Evolutionary conservation across 306 rosid species (phyloP), one percentile per base, ranked within the genome.

Genomic region (Dryas drummondii): DNA sequence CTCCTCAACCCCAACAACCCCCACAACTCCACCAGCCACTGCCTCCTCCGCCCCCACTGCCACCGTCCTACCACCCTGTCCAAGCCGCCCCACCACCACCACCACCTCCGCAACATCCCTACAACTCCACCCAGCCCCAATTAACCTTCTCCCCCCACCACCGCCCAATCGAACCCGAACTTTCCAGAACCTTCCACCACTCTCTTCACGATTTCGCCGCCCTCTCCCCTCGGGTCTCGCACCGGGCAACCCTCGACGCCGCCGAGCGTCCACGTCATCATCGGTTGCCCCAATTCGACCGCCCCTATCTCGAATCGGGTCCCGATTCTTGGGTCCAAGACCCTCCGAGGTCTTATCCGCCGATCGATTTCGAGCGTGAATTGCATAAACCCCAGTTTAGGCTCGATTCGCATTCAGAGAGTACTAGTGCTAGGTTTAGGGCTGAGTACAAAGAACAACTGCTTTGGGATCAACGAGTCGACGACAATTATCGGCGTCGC

Each of bases 301-400:
- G 5, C 40, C 19, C 70, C 9, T 67, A 57, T 46, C 11, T 44
- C 48, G 85, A 74, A 55, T 59, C 11, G 26, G 81, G 83, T 1
- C 41, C 68, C 12, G 79, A 73, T 42, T 26, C 47, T 41, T 65
- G 78, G 70, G 37, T 32, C 2, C 37, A 32, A 32, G 78, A 82
- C 4, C 75, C 53, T 2, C 52, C 84, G 6, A 13, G 81, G 54
- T 19, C 68, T 52, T 76, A 52, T 10, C 64, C 74, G 45, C 78
- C 71, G 48, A 41, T 52, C 3, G 90, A 77, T 57, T 84, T 73
- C 16, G 86, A 84, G 5, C 71, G 75, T n/a, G 88, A 83, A 37
- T 80, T 58, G 66, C 80, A 9, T 75, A 79, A 79, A 60, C 77
- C 56, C 62, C 76, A 71, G 53, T 73, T 80, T 37, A 81, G 83